A percentile compares a stretch with the other conserved stretches of the same genome.
phyloP scores from a whole-genome alignment of 257 asterid genomes.

The Perilla frutescens region DNA sequence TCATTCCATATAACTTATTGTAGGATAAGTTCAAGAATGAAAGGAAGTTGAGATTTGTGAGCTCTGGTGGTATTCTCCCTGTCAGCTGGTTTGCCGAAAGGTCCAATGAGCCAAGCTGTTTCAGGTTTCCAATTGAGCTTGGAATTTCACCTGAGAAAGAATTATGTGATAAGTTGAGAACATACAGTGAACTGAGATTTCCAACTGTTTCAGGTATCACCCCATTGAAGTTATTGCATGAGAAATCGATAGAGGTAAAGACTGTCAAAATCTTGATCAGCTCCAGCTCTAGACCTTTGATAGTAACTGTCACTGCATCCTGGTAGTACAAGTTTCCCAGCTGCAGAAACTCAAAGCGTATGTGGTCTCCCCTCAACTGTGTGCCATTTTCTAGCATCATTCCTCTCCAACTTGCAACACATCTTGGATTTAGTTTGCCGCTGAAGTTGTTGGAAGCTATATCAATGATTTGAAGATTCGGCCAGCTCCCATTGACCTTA shows the following conservation, averaged over 20 bases:
- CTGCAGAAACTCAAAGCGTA: conserved; percentile 32
- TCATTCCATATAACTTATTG: conserved; percentile 48
- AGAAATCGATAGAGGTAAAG: conserved; percentile 60
- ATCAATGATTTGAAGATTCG: conserved; percentile 68
- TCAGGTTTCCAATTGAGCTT: conserved; percentile 53
- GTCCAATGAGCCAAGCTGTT: conserved; percentile 59
- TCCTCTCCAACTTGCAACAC: conserved; percentile 50
- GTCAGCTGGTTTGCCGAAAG: conserved; percentile 53
- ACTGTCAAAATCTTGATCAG: conserved; percentile 63
- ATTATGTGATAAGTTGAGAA: conserved; percentile 66
- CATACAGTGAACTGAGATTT: conserved; percentile 50
- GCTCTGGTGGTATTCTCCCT: conserved; percentile 51
- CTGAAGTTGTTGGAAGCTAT: conserved; percentile 59
- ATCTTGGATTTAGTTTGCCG: conserved; percentile 42
- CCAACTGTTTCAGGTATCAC: conserved; percentile 57
- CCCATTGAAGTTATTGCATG: conserved; percentile 56
- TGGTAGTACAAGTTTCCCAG: conserved; percentile 50
- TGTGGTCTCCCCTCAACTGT: conserved; percentile 29
- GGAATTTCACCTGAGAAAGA: conserved; percentile 58
- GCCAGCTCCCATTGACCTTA: conserved; percentile 47
- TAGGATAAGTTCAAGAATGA: conserved; percentile 48
- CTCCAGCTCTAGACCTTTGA: conserved; percentile 64
- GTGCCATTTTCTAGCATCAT: conserved; percentile 42
- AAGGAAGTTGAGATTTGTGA: conserved; percentile 52
- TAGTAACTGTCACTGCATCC: conserved; percentile 61